These are phyloP conservation scores for Perilla frutescens DNA, from an alignment of 257 asterid species.

Conservation along the genomic window DNA sequence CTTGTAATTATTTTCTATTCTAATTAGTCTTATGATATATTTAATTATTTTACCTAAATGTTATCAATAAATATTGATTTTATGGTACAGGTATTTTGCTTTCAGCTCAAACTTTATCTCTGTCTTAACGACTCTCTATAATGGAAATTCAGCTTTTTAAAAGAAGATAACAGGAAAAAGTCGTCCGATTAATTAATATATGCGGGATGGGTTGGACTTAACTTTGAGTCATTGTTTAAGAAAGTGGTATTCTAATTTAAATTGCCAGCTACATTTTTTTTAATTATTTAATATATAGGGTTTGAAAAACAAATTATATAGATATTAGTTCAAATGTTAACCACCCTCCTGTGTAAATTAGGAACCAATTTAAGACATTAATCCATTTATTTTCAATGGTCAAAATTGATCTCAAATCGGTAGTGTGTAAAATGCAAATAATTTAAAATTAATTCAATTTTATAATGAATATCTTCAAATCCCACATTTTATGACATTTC, in stretches of 20 bases:
- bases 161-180: background rate
- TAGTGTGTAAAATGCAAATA: too few species aligned
- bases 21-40: background rate
- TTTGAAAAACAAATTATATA: background rate
- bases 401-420: too few species aligned
- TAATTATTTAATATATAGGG: background rate
- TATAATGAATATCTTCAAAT: too few species aligned
- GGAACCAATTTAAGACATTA: too few species aligned
- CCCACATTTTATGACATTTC: too few species aligned
- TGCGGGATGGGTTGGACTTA: background rate
- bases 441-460: too few species aligned
- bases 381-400: too few species aligned
- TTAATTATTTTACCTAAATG: background rate
- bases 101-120: background rate
- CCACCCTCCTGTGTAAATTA: too few species aligned
- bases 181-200: background rate
- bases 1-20: background rate
- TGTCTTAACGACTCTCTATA: background rate
- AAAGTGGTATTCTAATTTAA: background rate
- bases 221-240: background rate
- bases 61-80: background rate
- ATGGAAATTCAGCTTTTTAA: background rate
- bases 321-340: too few species aligned
- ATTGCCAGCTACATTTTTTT: background rate
- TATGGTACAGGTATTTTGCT: conserved; percentile 1